Base-by-base conservation (phyloP, 306 rosid genomes). In the Cucurbita ficifolia region DNA sequence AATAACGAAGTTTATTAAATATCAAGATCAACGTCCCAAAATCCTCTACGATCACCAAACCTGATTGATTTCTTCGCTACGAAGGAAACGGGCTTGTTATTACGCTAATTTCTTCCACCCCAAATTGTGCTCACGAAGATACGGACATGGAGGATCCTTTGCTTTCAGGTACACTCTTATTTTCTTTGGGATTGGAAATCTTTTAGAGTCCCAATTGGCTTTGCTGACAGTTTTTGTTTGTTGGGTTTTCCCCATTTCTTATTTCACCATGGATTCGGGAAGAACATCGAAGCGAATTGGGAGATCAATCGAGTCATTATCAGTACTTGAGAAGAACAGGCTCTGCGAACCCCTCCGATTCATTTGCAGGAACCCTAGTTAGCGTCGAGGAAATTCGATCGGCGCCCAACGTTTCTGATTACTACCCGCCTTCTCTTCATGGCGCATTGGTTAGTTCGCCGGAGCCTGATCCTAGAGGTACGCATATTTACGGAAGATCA, bases 371-470 rank as follows among this genome's bases (percentile, higher is more conserved):
- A 49, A 84, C 82, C 72, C 89, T 88, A 70, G 92, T 93, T 75
- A 93, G 90, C 83, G 92, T 93, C 22, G 97, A 87, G 63, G 98
- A 93, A 84, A 90, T 93, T 63, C 84, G 98, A 40, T 88, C 96
- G 22, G 97, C 98, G 7, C 89, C 88, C 48, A 78, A 88, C 63
- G 59, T 87, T 72, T 83, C 95, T 40, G 84, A 87, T 53, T 70
- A 72, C 50, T 94, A 89, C 78, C 96, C 97, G 4, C 94, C 96
- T 81, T 93, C 97, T 21, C 68, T 90, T 80, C 96, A 87, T 6
- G 84, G 88, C 35, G 96, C 84, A 76, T 81, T 94, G 88, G 85
- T 85, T 72, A 71, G 86, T 62, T 70, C 86, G 38, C 96, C 90
- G 1, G 91, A 88, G 75, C 87, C 92, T 70, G 73, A 84, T 72